Evolutionary conservation across 805 yeast genomes (phyloP).

Genomic region (Kodamaea neixiangensis): DNA sequence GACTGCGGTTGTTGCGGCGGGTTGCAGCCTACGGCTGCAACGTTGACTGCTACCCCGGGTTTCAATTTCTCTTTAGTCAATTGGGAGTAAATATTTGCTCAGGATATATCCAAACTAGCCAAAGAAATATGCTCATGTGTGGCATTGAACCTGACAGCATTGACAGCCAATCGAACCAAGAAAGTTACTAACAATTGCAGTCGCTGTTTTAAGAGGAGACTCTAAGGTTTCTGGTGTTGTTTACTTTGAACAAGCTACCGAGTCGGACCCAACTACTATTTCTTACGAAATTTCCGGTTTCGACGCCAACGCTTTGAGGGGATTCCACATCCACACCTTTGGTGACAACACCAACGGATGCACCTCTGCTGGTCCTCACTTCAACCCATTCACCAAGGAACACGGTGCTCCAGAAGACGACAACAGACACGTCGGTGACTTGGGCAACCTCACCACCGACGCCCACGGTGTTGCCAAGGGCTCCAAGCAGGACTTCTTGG

Average conservation of each 20-base stretch:
- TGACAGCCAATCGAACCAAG: too few species aligned
- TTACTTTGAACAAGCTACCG: conserved; percentile 79
- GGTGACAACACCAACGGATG: conserved; percentile 99
- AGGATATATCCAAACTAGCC: not conserved
- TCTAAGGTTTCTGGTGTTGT: conserved; percentile 86
- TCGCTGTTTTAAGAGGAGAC: conserved; percentile 97
- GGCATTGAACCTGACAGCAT: not conserved
- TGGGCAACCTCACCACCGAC: conserved; percentile 93
- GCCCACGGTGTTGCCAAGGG: conserved; percentile 91
- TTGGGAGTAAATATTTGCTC: conserved; percentile 5
- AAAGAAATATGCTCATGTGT: not conserved
- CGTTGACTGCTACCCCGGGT: not conserved
- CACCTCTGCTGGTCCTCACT: conserved; percentile 97
- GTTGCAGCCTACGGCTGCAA: not conserved
- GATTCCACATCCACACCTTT: conserved; percentile 97
- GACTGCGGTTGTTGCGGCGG: not conserved
- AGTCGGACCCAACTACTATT: conserved; percentile 79
- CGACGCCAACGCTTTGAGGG: conserved; percentile 83
- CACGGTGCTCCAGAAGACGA: conserved; percentile 93
- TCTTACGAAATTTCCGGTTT: conserved; percentile 90
- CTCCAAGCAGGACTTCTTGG: conserved; percentile 68
- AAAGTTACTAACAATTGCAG: conserved; percentile 40
- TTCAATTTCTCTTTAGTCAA: conserved; percentile 3
- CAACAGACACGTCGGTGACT: conserved; percentile 88
- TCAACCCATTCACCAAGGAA: conserved; percentile 82